These are phyloP conservation scores for Xylaria sp. DNA, from an alignment of 2,329 filamentous ascomycete genomes.

Conservation along the genomic window DNA sequence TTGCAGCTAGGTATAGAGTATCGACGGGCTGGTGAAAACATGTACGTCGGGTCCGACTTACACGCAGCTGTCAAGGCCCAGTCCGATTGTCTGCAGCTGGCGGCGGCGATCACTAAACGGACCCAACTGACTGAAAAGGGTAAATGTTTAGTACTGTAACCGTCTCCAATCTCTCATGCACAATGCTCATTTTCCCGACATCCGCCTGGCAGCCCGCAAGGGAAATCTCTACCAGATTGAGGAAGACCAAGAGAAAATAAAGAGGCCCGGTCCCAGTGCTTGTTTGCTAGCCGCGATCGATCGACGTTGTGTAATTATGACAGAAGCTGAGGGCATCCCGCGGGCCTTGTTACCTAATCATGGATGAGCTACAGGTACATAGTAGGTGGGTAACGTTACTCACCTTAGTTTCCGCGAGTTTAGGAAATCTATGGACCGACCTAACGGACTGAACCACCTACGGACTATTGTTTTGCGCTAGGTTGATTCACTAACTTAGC, in stretches of 20 bases:
- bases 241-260: conserved; percentile 6
- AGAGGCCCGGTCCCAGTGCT: not conserved
- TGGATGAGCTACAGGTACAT: too few relatives aligned
- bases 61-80: conserved; percentile 17
- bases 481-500: not conserved
- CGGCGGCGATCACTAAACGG: not conserved
- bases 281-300: conserved; percentile 4
- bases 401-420: conserved; percentile 10
- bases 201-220: conserved; percentile 7
- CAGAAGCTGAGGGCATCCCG: conserved; percentile 2
- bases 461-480: not conserved
- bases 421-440: too few relatives aligned
- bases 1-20: too few relatives aligned
- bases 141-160: conserved; percentile 29
- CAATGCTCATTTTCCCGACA: conserved; percentile 17
- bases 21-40: too few relatives aligned
- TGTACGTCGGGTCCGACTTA: conserved; percentile 15
- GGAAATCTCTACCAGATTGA: conserved; percentile 17
- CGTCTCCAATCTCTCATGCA: conserved; percentile 28
- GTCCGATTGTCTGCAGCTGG: conserved; percentile 10
- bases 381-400: conserved; percentile 35
- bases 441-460: too few relatives aligned
- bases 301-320: conserved; percentile 10
- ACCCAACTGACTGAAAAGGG: conserved; percentile 22
- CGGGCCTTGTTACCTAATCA: conserved; percentile 1